Evolutionary conservation across 1,284 basidiomycete genomes (phyloP), one percentile per base, ranked within the genome.

Genomic region (Heterobasidion irregulare): DNA sequence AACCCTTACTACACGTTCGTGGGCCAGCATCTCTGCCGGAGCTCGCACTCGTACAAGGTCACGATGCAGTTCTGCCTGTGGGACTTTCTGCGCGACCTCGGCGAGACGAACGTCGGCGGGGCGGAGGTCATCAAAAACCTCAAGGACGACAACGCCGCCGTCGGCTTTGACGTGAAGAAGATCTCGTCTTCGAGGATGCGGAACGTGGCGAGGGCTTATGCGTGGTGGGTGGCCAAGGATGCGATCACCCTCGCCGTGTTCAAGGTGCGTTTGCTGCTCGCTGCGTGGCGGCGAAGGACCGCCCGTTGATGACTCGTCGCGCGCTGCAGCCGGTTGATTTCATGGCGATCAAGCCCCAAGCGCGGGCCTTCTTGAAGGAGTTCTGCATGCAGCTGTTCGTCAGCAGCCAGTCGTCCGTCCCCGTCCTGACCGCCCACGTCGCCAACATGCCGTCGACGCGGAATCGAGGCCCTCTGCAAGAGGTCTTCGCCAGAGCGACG

Each of bases 1-100:
- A 99, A 99, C 65, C 96, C 97, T 0, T 99, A 94, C 73, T 99
- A 99, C 69, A 84, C 91, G 1, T 83, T 99, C 26, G 84, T 99
- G 49, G 79, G 78, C 61, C 86, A 89, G 63, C 83, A 89, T 33
- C 78, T 92, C 46, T 89, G 85, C 65, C 74, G 76, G 15, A 79
- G 79, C 7, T 85, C 91, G 0, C 88, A 92, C 61, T 84, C 88
- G 7, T 89, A 94, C 71, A 88, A 85, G 61, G 89, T 99, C 62
- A 98, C 97, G 0, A 75, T 99, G 45, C 97, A 98, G 66, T 99
- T 94, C 70, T 93, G 87, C 62, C 73, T 99, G 7, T 99, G 97
- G 97, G 97, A 99, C 68, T 95, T 98, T 66, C 72, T 99, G 38
- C 87, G 96, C 9, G 92, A 93, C 59, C 74, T 99, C 34, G 94